Base-by-base conservation (phyloP, 768 basidiomycete species). In the Mycena pura region DNA sequence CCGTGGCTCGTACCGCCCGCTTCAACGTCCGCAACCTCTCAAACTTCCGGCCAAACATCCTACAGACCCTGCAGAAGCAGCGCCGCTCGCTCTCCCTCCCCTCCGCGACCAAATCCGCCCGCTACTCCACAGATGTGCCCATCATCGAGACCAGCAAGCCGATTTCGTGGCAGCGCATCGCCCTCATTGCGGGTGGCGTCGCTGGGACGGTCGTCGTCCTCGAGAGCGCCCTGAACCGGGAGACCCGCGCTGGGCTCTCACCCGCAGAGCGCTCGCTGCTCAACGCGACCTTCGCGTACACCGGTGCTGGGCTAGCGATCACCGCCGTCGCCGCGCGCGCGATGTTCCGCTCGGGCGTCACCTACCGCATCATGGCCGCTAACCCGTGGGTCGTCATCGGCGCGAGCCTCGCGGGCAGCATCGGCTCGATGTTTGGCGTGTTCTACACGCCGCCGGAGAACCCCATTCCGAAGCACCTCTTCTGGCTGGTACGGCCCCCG, bases 341-440 rank as follows among this genome's bases (percentile, higher is more conserved):
- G 46, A 78, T 94, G 77, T 93, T 92, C 76, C 84, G 75, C 65
- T 84, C 84, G 54, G 88, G 92, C 2, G 70, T 84, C 45, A 85
- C 87, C 3, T 86, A 86, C 76, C 83, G 88, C 55, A 78, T 95
- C 53, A 92, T 95, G 92, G 76, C 89, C 0, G 85, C 91, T 14
- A 94, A 93, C 73, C 93, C 93, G 60, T 94, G 92, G 93, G 77
- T 90, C 53, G 91, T 95, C 3, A 84, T 94, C 43, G 93, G 92
- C 63, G 86, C 90, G 49, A 89, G 92, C 74, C 82, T 94, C 39
- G 87, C 81, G 14, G 91, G 91, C 14, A 84, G 86, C 60, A 91
- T 96, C 57, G 93, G 92, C 0, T 85, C 87, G 5, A 96, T 96
- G 92, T 86, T 91, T 82, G 92, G 90, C 41, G 86, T 86, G 2